Evolutionary conservation across 495 filamentous ascomycete genomes (phyloP), one percentile per base, ranked within the genome.

Genomic region (Pyronema domesticum): DNA sequence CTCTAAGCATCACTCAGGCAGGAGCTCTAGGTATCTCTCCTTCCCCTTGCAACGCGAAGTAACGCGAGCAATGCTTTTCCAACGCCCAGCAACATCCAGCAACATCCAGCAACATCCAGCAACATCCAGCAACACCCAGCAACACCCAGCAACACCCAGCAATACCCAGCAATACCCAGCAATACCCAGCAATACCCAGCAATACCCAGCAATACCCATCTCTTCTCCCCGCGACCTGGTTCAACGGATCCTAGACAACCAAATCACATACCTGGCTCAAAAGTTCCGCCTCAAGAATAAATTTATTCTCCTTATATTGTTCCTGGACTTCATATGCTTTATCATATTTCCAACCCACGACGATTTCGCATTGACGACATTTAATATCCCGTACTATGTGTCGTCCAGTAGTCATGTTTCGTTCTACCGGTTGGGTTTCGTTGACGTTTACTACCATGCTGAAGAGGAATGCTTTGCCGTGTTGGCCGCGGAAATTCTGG

Each of bases 251-350:
- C 15, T 42, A 13, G 3, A 13, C 1, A 42, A 42, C 47, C 3
- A 36, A 13, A 36, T 4, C 4, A 51, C 59, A 51, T 45, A 66
- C 63, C 55, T 56, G 62, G 9, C 51, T 46, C 36, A 98, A 73
- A 54, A 96, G 68, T 72, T 95, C 89, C 39, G 84, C 86, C 73
- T 98, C 91, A 56, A 98, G 75, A 52, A 98, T 98, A 65, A 83
- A 98, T 70, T 95, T 95, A 40, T 86, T 88, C 72, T 98, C 91
- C 72, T 98, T 98, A 70, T 98, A 98, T 72, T 94, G 94, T 76
- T 98, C 89, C 55, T 72, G 77, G 45, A 70, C 62, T 76, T 98
- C 91, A 64, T 81, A 95, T 33, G 91, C 91, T 70, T 93, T 93
- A 69, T 98, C 91, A 71, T 98, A 98, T 71, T 94, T 98, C 91